These are phyloP conservation scores for Prototheca stagnorum DNA, from an alignment of 163 green algal genomes.

Conservation along the genomic window DNA sequence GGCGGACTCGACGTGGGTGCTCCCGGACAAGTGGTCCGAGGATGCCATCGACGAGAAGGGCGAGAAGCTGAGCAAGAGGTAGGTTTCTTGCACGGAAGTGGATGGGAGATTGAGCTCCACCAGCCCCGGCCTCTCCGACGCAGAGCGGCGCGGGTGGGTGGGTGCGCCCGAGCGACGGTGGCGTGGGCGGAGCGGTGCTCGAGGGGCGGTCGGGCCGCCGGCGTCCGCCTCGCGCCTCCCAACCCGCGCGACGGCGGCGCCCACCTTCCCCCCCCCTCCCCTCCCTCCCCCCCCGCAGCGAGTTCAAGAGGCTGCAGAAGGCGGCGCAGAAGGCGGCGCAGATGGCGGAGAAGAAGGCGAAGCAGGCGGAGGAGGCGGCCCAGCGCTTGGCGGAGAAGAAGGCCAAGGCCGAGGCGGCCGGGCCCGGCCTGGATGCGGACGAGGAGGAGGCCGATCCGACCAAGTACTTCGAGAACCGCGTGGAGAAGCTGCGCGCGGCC, in stretches of 20 bases:
- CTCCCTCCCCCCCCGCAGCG: conserved; percentile 27
- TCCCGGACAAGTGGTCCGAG: conserved; percentile 67
- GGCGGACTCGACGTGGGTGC: conserved; percentile 9
- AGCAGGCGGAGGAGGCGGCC: conserved; percentile 40
- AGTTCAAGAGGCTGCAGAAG: conserved; percentile 82
- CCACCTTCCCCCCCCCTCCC: no score
- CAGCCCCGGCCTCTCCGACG: no score
- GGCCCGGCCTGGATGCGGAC: conserved; percentile 36
- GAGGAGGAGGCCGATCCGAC: conserved; percentile 54
- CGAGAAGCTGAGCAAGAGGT: conserved; percentile 75
- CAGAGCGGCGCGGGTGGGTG: no score
- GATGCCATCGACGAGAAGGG: conserved; percentile 74
- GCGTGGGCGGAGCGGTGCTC: no score
- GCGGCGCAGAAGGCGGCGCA: conserved; percentile 44
- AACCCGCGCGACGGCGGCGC: no score
- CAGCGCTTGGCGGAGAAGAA: conserved; percentile 35
- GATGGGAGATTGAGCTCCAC: not conserved
- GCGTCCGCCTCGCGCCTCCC: no score
- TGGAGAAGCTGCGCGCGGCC: conserved; percentile 45
- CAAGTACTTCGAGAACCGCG: conserved; percentile 71
- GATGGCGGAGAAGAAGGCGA: conserved; percentile 67
- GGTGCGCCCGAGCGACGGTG: no score
- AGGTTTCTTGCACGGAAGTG: not conserved
- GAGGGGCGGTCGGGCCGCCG: no score
- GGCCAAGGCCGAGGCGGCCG: conserved; percentile 29